A percentile compares a stretch with the other conserved stretches of the same genome.
phyloP scores from a whole-genome alignment of 2,329 filamentous ascomycete genomes.

The Colletotrichum camelliae region DNA sequence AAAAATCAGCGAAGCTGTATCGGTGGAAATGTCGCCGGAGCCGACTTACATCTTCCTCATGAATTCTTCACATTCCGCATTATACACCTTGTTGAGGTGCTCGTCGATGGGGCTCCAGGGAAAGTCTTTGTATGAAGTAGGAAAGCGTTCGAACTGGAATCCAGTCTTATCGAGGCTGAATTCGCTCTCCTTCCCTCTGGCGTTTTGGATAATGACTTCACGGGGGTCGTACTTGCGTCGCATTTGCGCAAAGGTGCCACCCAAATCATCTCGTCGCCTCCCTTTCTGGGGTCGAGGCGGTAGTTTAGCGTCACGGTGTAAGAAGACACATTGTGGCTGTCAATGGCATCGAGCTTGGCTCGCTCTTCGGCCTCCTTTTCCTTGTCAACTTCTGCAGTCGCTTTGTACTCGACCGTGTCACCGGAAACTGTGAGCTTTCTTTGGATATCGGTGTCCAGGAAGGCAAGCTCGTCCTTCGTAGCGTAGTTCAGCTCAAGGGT shows the following conservation, averaged over 20 bases:
- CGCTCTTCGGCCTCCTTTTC: not conserved
- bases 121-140: not conserved
- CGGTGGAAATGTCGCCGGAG: not conserved
- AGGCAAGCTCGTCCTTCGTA: not conserved
- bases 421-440: not conserved
- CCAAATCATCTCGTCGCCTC: conserved; percentile 4
- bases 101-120: conserved; percentile 3
- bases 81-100: not conserved
- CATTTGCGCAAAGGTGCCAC: conserved; percentile 8
- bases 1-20: not conserved
- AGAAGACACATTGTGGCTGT: not conserved
- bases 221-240: not conserved
- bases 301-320: not conserved
- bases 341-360: not conserved
- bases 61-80: not conserved
- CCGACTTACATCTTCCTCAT: not conserved
- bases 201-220: not conserved
- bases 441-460: not conserved
- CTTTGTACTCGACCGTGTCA: not conserved
- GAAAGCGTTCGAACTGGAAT: not conserved
- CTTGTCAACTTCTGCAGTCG: not conserved
- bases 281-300: not conserved
- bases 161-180: not conserved
- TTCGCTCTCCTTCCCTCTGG: not conserved
- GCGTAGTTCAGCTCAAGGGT: conserved; percentile 6